A percentile compares a stretch with the other conserved stretches of the same genome.
Evolutionary conservation across 768 basidiomycete genomes (phyloP).

Genomic region (Russula vinacea): DNA sequence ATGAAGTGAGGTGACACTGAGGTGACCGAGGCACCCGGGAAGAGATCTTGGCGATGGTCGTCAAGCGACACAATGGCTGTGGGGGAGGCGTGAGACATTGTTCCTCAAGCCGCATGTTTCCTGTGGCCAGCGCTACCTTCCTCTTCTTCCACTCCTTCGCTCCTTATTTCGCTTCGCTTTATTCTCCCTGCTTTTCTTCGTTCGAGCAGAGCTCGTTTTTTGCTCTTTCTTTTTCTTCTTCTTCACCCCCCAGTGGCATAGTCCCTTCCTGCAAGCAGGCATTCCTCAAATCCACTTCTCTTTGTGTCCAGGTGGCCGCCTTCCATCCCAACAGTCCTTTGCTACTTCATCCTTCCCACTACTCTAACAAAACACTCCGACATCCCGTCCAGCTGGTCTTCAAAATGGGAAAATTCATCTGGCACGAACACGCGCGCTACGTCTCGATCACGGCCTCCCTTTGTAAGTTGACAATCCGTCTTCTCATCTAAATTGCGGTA

Average conservation of each 20-base stretch:
- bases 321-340: constrained; percentile 12
- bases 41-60: constrained; percentile 21
- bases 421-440: constrained; percentile 73
- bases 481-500: constrained; percentile 6
- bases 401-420: constrained; percentile 75
- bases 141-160: background rate
- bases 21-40: background rate
- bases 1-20: background rate
- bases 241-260: constrained; percentile 14
- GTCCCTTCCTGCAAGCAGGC: constrained; percentile 27
- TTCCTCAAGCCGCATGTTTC: background rate
- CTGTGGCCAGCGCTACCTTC: background rate
- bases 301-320: constrained; percentile 4
- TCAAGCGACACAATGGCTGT: constrained; percentile 22
- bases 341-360: constrained; percentile 5
- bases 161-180: constrained; percentile 20
- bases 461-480: constrained; percentile 51
- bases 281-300: constrained; percentile 19
- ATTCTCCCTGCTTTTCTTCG: constrained; percentile 8
- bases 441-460: constrained; percentile 65
- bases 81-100: background rate
- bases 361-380: constrained; percentile 7
- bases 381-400: constrained; percentile 8
- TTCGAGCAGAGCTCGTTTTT: constrained; percentile 28
- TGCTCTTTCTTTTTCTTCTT: constrained; percentile 4